Evolutionary conservation across 768 basidiomycete genomes (phyloP).

Genomic region (Leucogyrophana mollusca): DNA sequence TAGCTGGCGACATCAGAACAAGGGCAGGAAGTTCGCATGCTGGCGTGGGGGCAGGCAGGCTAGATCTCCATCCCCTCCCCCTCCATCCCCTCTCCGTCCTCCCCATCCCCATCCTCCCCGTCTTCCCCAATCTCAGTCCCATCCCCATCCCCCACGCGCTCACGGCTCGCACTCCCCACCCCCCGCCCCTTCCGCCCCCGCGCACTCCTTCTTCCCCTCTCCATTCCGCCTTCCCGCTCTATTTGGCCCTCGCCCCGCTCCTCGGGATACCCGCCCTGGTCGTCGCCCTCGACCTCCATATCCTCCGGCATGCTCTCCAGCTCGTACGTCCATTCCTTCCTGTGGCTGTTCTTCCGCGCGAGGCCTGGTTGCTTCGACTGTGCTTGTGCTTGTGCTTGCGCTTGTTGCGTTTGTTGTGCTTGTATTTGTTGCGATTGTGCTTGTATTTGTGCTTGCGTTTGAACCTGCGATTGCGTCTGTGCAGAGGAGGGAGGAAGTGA

Average conservation of each 20-base stretch:
- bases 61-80: constrained; percentile 24
- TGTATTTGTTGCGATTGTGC: background rate
- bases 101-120: constrained; percentile 15
- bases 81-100: constrained; percentile 22
- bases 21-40: too few species aligned
- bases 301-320: constrained; percentile 20
- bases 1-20: too few species aligned
- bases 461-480: background rate
- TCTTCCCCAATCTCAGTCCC: constrained; percentile 10
- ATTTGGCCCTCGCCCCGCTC: background rate
- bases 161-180: constrained; percentile 8
- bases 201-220: constrained; percentile 11
- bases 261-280: background rate
- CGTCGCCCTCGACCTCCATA: constrained; percentile 9
- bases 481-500: constrained; percentile 1
- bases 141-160: constrained; percentile 11
- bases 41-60: background rate
- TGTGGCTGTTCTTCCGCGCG: background rate
- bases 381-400: background rate
- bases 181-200: constrained; percentile 6
- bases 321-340: constrained; percentile 17
- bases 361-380: background rate
- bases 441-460: background rate
- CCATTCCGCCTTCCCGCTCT: constrained; percentile 15
- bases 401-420: too few species aligned